Base-by-base conservation (phyloP, 495 filamentous ascomycete genomes). In the Hyaloscypha finlandica region DNA sequence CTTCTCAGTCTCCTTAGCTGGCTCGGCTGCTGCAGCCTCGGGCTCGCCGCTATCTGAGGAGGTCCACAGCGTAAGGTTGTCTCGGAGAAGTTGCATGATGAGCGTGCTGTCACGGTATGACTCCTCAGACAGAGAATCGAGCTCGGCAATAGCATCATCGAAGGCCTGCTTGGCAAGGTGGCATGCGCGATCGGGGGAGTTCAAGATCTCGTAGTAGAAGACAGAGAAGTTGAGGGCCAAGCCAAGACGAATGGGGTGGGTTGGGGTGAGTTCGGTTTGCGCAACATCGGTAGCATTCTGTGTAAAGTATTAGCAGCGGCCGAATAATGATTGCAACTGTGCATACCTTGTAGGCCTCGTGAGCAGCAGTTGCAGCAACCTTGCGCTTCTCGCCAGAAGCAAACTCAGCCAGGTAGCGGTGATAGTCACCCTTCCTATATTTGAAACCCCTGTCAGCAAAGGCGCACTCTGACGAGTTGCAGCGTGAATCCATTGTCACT, bases 151-250 rank as follows among this genome's bases (percentile, higher is more conserved):
- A 69, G 95, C 95, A 78, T 99, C 95, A 79, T 99, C 95, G 75
- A 99, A 99, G 33, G 96, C 94, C 83, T 97, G 94, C 89, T 99
- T 99, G 77, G 95, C 95, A 63, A 99, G 88, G 80, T 99, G 95
- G 87, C 95, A 99, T 75, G 95, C 95, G 78, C 94, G 94, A 77
- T 99, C 95, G 56, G 95, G 95, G 14, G 95, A 96, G 89, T 98
- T 99, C 73, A 99, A 85, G 78, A 99, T 99, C 87, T 99, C 95
- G 79, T 99, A 99, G 89, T 99, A 99, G 85, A 99, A 99, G 72
- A 99, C 95, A 51, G 96, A 98, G 89, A 99, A 99, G 87, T 99
- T 99, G 70, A 99, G 88, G 68, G 95, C 95, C 71, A 99, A 91
- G 77, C 95, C 95, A 68, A 99, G 92, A 73, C 95, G 95, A 81